These are phyloP conservation scores for Lippia alba DNA, from an alignment of 305 asterid genomes.

Conservation along the genomic window DNA sequence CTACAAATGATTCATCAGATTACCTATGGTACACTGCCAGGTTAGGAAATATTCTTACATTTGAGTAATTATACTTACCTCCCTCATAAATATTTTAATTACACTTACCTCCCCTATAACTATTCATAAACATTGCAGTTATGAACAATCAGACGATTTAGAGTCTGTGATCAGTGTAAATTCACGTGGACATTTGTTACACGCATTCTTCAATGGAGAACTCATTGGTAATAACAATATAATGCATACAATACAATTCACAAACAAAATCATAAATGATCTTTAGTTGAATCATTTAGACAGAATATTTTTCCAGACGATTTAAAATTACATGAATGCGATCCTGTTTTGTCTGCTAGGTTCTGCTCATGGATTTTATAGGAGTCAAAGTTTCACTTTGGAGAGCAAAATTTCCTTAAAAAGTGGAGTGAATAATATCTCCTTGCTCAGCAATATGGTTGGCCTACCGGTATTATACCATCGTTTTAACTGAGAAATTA, in stretches of 20 bases:
- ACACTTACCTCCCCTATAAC: background rate
- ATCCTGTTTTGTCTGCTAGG: slow-evolving; percentile 43
- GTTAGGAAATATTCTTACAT: slow-evolving; percentile 38
- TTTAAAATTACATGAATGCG: background rate
- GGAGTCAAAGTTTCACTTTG: slow-evolving; percentile 48
- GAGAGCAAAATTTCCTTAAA: slow-evolving; percentile 41
- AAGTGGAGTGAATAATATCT: slow-evolving; percentile 61
- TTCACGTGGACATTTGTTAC: slow-evolving; percentile 77
- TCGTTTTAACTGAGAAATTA: background rate
- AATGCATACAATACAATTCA: background rate
- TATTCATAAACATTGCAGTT: slow-evolving; percentile 44
- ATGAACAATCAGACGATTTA: slow-evolving; percentile 42
- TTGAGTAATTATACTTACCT: background rate
- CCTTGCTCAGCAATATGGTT: slow-evolving; percentile 79
- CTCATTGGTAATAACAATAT: slow-evolving; percentile 55
- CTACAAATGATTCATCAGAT: slow-evolving; percentile 82
- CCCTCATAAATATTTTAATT: background rate
- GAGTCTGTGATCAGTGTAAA: slow-evolving; percentile 50
- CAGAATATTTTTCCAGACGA: too few relatives aligned
- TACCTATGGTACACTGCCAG: slow-evolving; percentile 87
- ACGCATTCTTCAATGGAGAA: slow-evolving; percentile 67
- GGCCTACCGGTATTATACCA: slow-evolving; percentile 70
- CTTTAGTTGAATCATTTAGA: too few relatives aligned
- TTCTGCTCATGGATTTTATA: slow-evolving; percentile 63
- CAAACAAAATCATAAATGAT: background rate